Evolutionary conservation across 2,329 filamentous ascomycete species (phyloP), one percentile per base, ranked within the genome.

Genomic region (Penicillium verrucosum): DNA sequence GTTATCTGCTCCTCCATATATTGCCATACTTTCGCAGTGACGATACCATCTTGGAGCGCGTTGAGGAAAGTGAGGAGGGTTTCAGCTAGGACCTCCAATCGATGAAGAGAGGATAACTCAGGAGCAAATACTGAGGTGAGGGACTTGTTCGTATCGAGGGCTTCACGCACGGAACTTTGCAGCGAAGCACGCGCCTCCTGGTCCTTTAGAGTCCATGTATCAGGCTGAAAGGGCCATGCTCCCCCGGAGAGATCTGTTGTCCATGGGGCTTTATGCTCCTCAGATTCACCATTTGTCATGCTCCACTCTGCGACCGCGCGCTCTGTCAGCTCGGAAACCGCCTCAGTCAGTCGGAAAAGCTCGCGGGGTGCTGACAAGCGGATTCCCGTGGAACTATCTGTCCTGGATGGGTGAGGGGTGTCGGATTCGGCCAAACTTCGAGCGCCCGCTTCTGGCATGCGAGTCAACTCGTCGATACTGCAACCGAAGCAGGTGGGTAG

Each of bases 311-410:
- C 84, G 27, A 85, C 73, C 11, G 82, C 80, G 34, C 84, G 79
- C 62, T 84, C 82, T 29, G 78, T 78, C 64, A 85, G 70, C 64
- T 82, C 80, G 68, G 86, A 83, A 72, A 96, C 82, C 11, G 87
- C 85, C 71, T 96, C 90, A 5, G 92, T 97, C 67, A 99, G 83
- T 69, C 88, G 87, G 75, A 96, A 95, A 9, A 97, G 80, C 73
- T 97, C 93, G 59, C 89, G 86, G 0, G 94, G 93, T 1, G 92
- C 92, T 11, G 92, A 93, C 70, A 88, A 87, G 81, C 84, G 71
- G 63, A 68, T 77, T 2, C 80, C 80, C 3, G 75, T 64, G 7
- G 54, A 30, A 69, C 61, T 4, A 54, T 62, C 34, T 69, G 72
- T 14, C 36, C 41, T 41, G 16, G 78, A 77, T 7, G 69, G 65